Base-by-base conservation (phyloP, 306 rosid genomes). In the Vigna angularis region DNA sequence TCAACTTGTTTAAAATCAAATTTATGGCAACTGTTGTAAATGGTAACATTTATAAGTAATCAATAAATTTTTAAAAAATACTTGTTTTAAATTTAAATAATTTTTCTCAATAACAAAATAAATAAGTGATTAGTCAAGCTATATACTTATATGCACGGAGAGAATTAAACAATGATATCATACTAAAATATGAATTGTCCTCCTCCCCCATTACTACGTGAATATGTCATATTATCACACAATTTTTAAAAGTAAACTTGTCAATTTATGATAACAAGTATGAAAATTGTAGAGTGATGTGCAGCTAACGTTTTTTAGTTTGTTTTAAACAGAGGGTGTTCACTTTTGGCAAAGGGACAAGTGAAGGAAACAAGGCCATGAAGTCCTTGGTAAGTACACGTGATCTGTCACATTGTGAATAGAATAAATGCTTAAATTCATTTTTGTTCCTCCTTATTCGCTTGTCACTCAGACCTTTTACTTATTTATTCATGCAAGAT, bases 331-430 rank as follows among this genome's bases (percentile, higher is more conserved):
- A 95, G 97, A 74, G 93, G 66, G 98, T 92, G 53, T 95, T 89
- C 81, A 91, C 92, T 66, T 95, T 95, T 75, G 98, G 98, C 73
- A 95, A 95, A 85, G 98, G 98, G 72, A 85, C 70, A 73, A 89
- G 97, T 79, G 98, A 95, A 81, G 98, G 98, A 73, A 82, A 95
- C 92, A 95, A 88, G 80, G 88, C 88, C 84, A 92, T 95, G 98
- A 95, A 95, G 83, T 86, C 96, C 79, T 79, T 92, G 92, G 98
- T 92, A 92, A 82, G 88, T 74, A 82, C 73, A 22, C 68, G 66
- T 81, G 56, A 51, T 61, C 66, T 72, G 47, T 4, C 26, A 16
- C 44, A 28, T 44, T 32, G 18, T 38, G 6, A 36, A 6, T 0
- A 6, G 1, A 34, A 32, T 32, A 5, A 4, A 30, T 36, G 42